Percentiles rank a stretch among this genome's conserved stretches.
These are phyloP conservation scores for Phascolomyces articulosus DNA, from an alignment of 371 early-diverging fungal genomes.

Conservation along the genomic window DNA sequence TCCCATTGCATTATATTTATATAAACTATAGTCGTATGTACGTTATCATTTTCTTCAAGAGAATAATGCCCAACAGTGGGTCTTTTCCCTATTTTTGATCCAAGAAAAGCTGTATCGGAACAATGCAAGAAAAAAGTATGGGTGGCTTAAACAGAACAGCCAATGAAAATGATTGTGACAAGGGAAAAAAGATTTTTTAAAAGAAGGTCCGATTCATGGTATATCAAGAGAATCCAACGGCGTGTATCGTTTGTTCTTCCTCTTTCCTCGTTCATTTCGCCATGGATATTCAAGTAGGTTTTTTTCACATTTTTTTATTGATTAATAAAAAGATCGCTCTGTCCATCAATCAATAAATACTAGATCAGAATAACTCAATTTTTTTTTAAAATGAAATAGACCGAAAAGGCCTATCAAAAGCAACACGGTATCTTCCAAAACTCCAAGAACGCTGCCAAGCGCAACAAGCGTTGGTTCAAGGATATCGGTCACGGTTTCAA, in stretches of 20 bases:
- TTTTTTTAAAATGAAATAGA: constrained; percentile 39
- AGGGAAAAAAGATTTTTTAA: neutral
- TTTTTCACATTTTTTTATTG: neutral
- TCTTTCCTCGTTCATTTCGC: constrained; percentile 8
- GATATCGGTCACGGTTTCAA: constrained; percentile 99
- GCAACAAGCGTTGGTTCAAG: constrained; percentile 94
- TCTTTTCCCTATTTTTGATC: too few relatives aligned
- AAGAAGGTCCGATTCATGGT: neutral
- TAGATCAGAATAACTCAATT: neutral
- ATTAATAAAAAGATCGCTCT: neutral
- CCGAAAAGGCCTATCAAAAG: constrained; percentile 96
- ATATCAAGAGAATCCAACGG: neutral
- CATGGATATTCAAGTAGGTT: constrained; percentile 12
- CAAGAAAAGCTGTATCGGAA: too few relatives aligned
- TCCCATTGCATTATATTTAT: too few relatives aligned
- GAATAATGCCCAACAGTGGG: too few relatives aligned
- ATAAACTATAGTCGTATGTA: too few relatives aligned
- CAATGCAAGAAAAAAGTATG: neutral
- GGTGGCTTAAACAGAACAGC: neutral
- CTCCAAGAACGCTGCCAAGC: constrained; percentile 81
- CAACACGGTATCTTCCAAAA: constrained; percentile 96
- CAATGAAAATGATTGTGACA: constrained; percentile 1
- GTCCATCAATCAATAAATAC: neutral
- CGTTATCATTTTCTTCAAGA: too few relatives aligned
- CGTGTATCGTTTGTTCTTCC: constrained; percentile 10